Evolutionary conservation across 805 yeast genomes (phyloP).

Genomic region (Yamadazyma kitorensis): DNA sequence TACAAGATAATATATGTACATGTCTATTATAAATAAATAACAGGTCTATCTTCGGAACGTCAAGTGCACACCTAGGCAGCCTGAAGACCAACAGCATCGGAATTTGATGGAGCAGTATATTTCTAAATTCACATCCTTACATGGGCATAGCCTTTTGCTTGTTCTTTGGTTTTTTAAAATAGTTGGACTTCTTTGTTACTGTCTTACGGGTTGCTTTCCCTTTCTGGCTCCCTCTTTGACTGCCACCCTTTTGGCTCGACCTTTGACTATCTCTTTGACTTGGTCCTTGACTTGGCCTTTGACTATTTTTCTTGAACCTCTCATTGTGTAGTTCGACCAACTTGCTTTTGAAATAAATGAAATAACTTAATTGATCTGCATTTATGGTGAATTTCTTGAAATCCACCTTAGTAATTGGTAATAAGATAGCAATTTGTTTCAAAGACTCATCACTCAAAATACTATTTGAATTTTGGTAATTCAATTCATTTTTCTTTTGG

Average conservation of each 20-base stretch:
- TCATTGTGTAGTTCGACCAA: slow-evolving; percentile 31
- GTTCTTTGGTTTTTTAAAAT: slow-evolving; percentile 4
- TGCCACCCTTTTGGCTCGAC: background rate
- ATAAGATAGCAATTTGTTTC: slow-evolving; percentile 51
- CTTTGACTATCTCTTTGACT: slow-evolving; percentile 1
- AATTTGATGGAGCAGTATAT: too few species aligned
- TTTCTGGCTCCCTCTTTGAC: background rate
- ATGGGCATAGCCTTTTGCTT: slow-evolving; percentile 12
- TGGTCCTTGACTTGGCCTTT: background rate
- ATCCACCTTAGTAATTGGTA: slow-evolving; percentile 51
- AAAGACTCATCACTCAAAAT: slow-evolving; percentile 33
- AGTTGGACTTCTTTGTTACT: background rate
- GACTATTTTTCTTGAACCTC: slow-evolving; percentile 12
- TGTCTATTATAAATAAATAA: too few species aligned
- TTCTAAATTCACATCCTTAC: too few species aligned
- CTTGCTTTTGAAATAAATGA: slow-evolving; percentile 36
- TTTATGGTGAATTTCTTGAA: slow-evolving; percentile 41
- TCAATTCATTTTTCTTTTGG: slow-evolving; percentile 39
- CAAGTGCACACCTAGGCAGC: too few species aligned
- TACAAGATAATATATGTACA: too few species aligned
- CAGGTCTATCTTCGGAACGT: too few species aligned
- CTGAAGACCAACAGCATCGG: too few species aligned
- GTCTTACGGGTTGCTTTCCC: background rate
- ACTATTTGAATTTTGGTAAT: slow-evolving; percentile 24
- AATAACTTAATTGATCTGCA: slow-evolving; percentile 28